Evolutionary conservation across 805 yeast species (phyloP).

Genomic region (Wickerhamomyces subpelliculosus): DNA sequence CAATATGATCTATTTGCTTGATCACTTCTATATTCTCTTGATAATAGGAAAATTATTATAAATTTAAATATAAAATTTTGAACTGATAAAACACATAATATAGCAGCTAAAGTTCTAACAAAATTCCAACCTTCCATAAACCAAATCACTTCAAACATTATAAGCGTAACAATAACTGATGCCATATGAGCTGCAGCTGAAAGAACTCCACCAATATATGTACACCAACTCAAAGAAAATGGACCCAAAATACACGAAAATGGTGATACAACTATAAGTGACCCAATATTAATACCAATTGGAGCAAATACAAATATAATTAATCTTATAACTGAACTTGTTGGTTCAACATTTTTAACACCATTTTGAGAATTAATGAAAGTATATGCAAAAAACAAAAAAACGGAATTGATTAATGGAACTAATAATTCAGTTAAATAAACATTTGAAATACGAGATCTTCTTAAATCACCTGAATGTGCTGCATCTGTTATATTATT

Average conservation of each 20-base stretch:
- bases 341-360: conserved; percentile 42
- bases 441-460: conserved; percentile 73
- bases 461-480: conserved; percentile 53
- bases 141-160: conserved; percentile 59
- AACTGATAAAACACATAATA: conserved; percentile 46
- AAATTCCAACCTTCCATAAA: conserved; percentile 62
- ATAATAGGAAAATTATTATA: conserved; percentile 41
- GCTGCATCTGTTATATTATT: conserved; percentile 64
- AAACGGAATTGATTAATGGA: conserved; percentile 63
- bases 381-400: conserved; percentile 64
- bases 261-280: conserved; percentile 24
- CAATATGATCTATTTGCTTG: conserved; percentile 68
- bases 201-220: conserved; percentile 40
- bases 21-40: conserved; percentile 57
- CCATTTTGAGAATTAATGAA: conserved; percentile 88
- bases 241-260: conserved; percentile 48
- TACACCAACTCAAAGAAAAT: conserved; percentile 29
- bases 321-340: conserved; percentile 58
- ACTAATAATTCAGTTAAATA: conserved; percentile 75
- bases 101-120: conserved; percentile 51
- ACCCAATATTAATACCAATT: conserved; percentile 30
- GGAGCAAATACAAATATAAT: conserved; percentile 46
- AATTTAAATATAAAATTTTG: conserved; percentile 54
- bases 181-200: conserved; percentile 51
- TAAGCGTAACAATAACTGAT: conserved; percentile 45